These are phyloP conservation scores for Rhynchosporium secalis DNA, from an alignment of 2,329 filamentous ascomycete genomes.

Conservation along the genomic window DNA sequence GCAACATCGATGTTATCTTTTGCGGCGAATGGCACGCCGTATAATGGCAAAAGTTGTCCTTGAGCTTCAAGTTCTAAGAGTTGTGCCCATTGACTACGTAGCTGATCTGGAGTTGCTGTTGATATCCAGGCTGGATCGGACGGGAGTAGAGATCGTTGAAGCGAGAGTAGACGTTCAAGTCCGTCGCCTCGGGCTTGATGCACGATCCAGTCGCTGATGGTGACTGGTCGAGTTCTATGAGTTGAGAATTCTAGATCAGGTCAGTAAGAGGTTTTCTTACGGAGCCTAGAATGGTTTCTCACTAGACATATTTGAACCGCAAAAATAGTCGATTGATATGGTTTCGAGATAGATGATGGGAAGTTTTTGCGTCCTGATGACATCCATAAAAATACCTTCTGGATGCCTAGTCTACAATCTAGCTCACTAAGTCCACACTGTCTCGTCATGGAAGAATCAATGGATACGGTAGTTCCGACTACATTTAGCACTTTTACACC, in stretches of 20 bases:
- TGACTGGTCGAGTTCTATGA: slow-evolving; percentile 9
- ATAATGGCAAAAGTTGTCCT: slow-evolving; percentile 44
- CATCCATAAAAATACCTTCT: background rate
- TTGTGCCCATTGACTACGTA: slow-evolving; percentile 12
- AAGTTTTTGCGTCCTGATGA: background rate
- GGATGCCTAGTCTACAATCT: background rate
- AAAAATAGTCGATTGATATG: background rate
- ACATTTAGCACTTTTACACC: background rate
- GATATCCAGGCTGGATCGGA: slow-evolving; percentile 13
- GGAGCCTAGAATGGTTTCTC: background rate
- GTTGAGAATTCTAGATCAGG: background rate
- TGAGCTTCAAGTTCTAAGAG: slow-evolving; percentile 1
- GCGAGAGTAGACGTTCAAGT: slow-evolving; percentile 9
- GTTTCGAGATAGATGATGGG: background rate
- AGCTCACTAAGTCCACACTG: background rate
- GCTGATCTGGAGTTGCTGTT: slow-evolving; percentile 7
- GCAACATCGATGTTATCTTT: slow-evolving; percentile 58
- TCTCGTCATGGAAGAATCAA: background rate
- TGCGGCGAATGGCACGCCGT: slow-evolving; percentile 55
- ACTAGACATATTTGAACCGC: slow-evolving; percentile 1
- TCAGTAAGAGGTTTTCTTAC: background rate
- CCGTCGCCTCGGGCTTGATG: slow-evolving; percentile 13
- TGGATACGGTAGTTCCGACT: background rate
- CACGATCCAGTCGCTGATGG: slow-evolving; percentile 13
- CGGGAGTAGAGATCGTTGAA: background rate